These are phyloP conservation scores for Suhomyces pyralidae DNA, from an alignment of 805 yeast genomes.

Conservation along the genomic window DNA sequence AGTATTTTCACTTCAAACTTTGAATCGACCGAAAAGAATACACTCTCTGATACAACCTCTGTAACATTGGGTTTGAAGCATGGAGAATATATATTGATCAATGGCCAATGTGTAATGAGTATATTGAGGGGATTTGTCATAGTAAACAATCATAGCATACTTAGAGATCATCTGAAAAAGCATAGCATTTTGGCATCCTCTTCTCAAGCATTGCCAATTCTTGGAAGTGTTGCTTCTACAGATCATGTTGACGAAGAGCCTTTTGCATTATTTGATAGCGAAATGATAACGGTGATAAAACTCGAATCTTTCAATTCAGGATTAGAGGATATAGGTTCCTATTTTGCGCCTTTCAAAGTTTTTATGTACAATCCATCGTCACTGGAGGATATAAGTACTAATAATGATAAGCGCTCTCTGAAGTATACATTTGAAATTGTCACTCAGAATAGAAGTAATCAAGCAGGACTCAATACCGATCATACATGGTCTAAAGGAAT, in stretches of 20 bases:
- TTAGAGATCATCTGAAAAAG: conserved; percentile 23
- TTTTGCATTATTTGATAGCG: background rate
- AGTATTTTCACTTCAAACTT: conserved; percentile 31
- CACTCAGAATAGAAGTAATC: conserved; percentile 21
- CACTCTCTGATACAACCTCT: conserved; percentile 27
- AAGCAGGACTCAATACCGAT: conserved; percentile 17
- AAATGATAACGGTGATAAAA: conserved; percentile 30
- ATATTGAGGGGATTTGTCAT: conserved; percentile 48
- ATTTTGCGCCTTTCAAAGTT: conserved; percentile 46
- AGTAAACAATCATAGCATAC: conserved; percentile 35
- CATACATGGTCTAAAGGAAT: conserved; percentile 9
- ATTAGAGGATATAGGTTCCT: conserved; percentile 39
- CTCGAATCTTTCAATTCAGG: conserved; percentile 41
- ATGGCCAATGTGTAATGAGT: conserved; percentile 45
- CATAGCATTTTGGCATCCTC: conserved; percentile 27
- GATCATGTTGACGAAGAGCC: conserved; percentile 21
- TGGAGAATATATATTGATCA: conserved; percentile 41
- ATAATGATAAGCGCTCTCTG: conserved; percentile 13
- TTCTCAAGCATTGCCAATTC: conserved; percentile 41
- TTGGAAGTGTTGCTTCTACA: conserved; percentile 12
- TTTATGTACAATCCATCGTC: conserved; percentile 24
- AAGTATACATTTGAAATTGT: conserved; percentile 40
- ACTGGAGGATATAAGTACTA: conserved; percentile 11
- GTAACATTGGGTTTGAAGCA: conserved; percentile 42
- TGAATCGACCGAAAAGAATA: conserved; percentile 35